Conservation (phyloP, 176 grass and related monocot genomes). For the Hordeum marinum region DNA sequence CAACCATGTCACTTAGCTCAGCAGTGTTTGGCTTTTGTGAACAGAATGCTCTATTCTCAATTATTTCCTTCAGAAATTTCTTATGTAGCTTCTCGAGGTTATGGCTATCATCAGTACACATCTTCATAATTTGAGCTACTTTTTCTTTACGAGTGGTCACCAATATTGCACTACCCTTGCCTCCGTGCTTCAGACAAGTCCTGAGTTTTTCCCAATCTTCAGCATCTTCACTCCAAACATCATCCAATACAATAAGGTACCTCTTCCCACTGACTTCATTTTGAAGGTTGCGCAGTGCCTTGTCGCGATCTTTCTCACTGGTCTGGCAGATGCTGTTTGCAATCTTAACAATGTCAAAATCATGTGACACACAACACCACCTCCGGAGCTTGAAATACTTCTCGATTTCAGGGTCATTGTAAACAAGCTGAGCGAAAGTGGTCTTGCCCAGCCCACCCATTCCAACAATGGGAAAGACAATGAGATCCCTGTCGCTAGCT, state of each 20-base stretch:
- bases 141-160: constrained; percentile 11
- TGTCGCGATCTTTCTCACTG: not conserved
- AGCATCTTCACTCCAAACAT: constrained; percentile 23
- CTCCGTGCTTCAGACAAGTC: not conserved
- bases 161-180: constrained; percentile 10
- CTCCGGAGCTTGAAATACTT: constrained; percentile 1
- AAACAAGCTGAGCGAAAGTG: constrained; percentile 31
- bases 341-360: constrained; percentile 12
- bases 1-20: not conserved
- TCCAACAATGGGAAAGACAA: constrained; percentile 37
- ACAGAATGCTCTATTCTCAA: constrained; percentile 21
- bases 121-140: constrained; percentile 2
- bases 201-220: constrained; percentile 16
- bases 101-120: not conserved
- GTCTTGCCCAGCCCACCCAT: constrained; percentile 46
- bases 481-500: not conserved
- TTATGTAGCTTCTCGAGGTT: not conserved
- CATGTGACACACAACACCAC: constrained; percentile 41
- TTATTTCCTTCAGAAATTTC: not conserved
- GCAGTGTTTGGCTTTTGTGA: not conserved
- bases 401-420: constrained; percentile 17
- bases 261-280: not conserved
- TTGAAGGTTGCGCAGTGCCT: not conserved
- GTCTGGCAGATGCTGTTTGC: not conserved
- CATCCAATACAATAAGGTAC: constrained; percentile 39